Evolutionary conservation across 805 yeast genomes (phyloP).

Genomic region (Starmerella stellata): DNA sequence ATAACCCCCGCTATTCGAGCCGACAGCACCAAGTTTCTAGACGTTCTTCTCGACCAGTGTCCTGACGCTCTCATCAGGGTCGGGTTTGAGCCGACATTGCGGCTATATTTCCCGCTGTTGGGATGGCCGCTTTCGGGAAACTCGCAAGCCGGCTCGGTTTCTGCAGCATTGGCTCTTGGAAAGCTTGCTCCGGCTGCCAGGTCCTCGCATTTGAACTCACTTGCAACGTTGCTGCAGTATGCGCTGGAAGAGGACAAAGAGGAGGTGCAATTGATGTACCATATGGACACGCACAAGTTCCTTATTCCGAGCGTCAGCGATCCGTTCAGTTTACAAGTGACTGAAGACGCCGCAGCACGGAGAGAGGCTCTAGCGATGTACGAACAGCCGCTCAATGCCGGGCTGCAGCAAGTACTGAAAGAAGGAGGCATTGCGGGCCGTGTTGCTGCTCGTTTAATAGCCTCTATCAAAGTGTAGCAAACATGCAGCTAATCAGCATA

Average conservation of each 20-base stretch:
- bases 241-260: constrained; percentile 10
- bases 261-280: constrained; percentile 2
- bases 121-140: constrained; percentile 37
- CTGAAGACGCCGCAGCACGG: constrained; percentile 17
- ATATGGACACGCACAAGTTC: constrained; percentile 11
- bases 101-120: constrained; percentile 47
- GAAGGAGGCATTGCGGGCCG: constrained; percentile 15
- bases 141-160: constrained; percentile 12
- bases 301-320: constrained; percentile 11
- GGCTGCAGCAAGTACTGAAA: constrained; percentile 2
- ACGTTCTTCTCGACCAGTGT: constrained; percentile 32
- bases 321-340: constrained; percentile 11
- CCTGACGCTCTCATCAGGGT: constrained; percentile 12
- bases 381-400: constrained; percentile 7
- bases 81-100: constrained; percentile 25
- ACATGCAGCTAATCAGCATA: no score
- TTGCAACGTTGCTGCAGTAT: constrained; percentile 8
- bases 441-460: constrained; percentile 5
- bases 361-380: constrained; percentile 8
- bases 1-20: constrained; percentile 57
- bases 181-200: constrained; percentile 16
- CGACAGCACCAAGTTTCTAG: constrained; percentile 53
- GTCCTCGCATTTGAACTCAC: constrained; percentile 15
- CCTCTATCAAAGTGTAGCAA: no score
- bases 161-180: constrained; percentile 14